phyloP scores from a whole-genome alignment of 192 early-diverging fungal genomes.

The Pilaira anomala region DNA sequence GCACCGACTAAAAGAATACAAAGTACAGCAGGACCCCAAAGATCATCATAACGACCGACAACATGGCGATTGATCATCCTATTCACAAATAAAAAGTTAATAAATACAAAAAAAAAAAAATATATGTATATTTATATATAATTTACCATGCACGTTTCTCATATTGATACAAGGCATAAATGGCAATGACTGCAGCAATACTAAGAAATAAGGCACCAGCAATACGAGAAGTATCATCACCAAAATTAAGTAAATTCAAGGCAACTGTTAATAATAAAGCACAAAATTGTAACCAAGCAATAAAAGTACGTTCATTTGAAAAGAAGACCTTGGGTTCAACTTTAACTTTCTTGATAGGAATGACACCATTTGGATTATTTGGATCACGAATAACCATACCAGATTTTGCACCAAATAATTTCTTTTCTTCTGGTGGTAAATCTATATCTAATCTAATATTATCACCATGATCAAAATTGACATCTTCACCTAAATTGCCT shows the following conservation, averaged over 20 bases:
- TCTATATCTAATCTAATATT: slow-evolving; percentile 11
- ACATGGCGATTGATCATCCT: slow-evolving; percentile 38
- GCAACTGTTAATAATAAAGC: slow-evolving; percentile 70
- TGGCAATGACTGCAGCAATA: slow-evolving; percentile 23
- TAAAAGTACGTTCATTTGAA: slow-evolving; percentile 86
- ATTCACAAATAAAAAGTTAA: background rate
- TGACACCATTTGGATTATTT: slow-evolving; percentile 2
- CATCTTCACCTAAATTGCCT: slow-evolving; percentile 12
- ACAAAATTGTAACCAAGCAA: slow-evolving; percentile 79
- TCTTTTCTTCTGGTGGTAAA: background rate
- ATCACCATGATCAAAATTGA: slow-evolving; percentile 1
- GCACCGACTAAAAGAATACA: slow-evolving; percentile 65
- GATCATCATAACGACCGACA: slow-evolving; percentile 72
- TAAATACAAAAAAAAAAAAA: background rate
- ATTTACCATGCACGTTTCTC: slow-evolving; percentile 34
- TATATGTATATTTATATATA: background rate
- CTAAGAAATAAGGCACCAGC: slow-evolving; percentile 54
- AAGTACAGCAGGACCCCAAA: slow-evolving; percentile 68
- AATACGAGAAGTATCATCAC: slow-evolving; percentile 49
- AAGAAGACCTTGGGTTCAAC: slow-evolving; percentile 89
- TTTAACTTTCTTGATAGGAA: slow-evolving; percentile 47
- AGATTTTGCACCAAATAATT: background rate
- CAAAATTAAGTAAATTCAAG: slow-evolving; percentile 73
- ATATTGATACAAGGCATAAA: slow-evolving; percentile 32
- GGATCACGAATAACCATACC: slow-evolving; percentile 1